These are phyloP conservation scores for Trematosphaeria pertusa DNA, from an alignment of 2,329 filamentous ascomycete species.

Conservation along the genomic window DNA sequence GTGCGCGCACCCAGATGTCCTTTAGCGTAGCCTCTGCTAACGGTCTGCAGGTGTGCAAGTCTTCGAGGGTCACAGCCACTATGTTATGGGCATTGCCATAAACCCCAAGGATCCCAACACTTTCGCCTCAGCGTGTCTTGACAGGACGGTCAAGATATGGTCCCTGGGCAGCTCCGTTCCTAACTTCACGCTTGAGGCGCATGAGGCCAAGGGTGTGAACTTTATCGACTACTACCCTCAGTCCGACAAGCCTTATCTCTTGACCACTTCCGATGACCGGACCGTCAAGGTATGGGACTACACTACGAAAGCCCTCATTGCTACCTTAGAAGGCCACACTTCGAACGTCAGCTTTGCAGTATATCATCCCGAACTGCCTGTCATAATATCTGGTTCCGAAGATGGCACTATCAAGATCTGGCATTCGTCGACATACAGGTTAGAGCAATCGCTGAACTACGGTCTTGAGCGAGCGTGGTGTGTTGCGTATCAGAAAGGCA, in stretches of 20 bases:
- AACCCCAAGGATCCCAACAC: slow-evolving; percentile 87
- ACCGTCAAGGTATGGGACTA: slow-evolving; percentile 99
- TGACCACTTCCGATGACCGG: slow-evolving; percentile 95
- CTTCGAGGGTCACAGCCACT: slow-evolving; percentile 95
- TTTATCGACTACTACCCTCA: slow-evolving; percentile 87
- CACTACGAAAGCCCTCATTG: slow-evolving; percentile 96
- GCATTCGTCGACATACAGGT: slow-evolving; percentile 96
- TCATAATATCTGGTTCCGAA: slow-evolving; percentile 97
- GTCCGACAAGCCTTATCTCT: slow-evolving; percentile 79
- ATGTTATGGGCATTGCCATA: slow-evolving; percentile 95
- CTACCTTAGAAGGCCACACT: slow-evolving; percentile 94
- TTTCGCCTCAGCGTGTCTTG: slow-evolving; percentile 91
- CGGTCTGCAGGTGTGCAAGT: slow-evolving; percentile 70
- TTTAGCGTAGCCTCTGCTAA: slow-evolving; percentile 24
- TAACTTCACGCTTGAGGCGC: slow-evolving; percentile 96
- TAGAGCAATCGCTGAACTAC: slow-evolving; percentile 96
- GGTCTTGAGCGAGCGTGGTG: slow-evolving; percentile 97
- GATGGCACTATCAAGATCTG: slow-evolving; percentile 98
- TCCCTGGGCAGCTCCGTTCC: slow-evolving; percentile 90
- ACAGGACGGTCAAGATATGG: slow-evolving; percentile 98
- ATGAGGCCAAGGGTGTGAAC: slow-evolving; percentile 97
- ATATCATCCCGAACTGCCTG: slow-evolving; percentile 94
- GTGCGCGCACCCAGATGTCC: slow-evolving; percentile 45
- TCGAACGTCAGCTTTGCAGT: slow-evolving; percentile 98
- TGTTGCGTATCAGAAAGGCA: slow-evolving; percentile 92